Evolutionary conservation across 345 rosid genomes (phyloP).

Genomic region (Firmiana major): DNA sequence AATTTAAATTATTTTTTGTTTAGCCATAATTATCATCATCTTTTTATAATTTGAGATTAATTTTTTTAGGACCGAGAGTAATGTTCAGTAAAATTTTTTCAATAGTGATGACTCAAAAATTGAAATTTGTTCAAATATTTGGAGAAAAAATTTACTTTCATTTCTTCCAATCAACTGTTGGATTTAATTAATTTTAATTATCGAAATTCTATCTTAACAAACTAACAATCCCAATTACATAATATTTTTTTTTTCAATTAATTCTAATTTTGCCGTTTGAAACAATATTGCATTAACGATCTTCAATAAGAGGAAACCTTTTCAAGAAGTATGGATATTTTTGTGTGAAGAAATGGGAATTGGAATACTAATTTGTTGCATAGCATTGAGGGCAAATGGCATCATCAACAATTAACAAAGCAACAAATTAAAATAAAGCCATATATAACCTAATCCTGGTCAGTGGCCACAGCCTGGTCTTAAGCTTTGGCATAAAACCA

Average conservation of each 20-base stretch:
- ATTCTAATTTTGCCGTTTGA: not conserved
- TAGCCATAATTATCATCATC: too few relatives aligned
- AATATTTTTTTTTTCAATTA: too few relatives aligned
- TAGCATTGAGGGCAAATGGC: conserved; percentile 3
- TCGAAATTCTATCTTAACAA: too few relatives aligned
- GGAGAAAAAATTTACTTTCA: too few relatives aligned
- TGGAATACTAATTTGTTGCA: not conserved
- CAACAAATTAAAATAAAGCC: not conserved
- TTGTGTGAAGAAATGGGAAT: not conserved
- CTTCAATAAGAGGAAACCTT: not conserved
- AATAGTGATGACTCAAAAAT: too few relatives aligned
- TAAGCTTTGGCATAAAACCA: not conserved
- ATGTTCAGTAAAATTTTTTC: too few relatives aligned
- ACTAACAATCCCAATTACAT: too few relatives aligned
- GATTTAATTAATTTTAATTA: not conserved
- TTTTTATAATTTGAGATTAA: too few relatives aligned
- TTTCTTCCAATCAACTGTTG: too few relatives aligned
- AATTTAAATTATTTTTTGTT: not conserved
- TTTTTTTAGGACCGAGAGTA: too few relatives aligned
- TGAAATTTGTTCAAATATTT: too few relatives aligned
- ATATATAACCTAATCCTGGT: not conserved
- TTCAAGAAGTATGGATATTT: not conserved
- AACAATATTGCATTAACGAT: not conserved
- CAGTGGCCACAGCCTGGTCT: not conserved
- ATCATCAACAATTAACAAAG: not conserved